Conservation (phyloP, 805 yeast species). For the Wickerhamomyces silvicola region DNA sequence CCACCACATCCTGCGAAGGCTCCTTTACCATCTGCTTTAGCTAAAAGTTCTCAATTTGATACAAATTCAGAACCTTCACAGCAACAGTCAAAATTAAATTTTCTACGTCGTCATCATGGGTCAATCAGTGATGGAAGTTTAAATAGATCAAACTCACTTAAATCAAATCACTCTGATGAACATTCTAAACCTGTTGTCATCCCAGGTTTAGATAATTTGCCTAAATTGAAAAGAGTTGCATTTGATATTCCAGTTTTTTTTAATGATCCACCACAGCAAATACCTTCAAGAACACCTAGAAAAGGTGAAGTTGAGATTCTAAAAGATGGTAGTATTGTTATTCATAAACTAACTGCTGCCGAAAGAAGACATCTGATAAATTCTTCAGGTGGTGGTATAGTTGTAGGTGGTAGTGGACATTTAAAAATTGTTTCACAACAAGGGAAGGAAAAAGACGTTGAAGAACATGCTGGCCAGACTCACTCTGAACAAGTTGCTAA, state of each 20-base stretch:
- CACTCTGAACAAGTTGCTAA: constrained; percentile 28
- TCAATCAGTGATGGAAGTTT: constrained; percentile 2
- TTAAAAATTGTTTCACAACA: constrained; percentile 34
- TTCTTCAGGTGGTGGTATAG: constrained; percentile 57
- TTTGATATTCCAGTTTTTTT: constrained; percentile 73
- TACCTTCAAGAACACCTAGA: constrained; percentile 80
- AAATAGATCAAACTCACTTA: constrained; percentile 8
- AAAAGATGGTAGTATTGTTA: constrained; percentile 45
- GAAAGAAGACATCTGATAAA: constrained; percentile 40
- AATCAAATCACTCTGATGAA: constrained; percentile 1
- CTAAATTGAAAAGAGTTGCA: constrained; percentile 53
- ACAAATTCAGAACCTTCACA: no score
- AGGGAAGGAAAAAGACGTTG: background rate
- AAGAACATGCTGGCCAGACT: constrained; percentile 1
- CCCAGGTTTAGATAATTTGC: constrained; percentile 37
- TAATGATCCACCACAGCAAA: constrained; percentile 90
- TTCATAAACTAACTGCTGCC: constrained; percentile 49
- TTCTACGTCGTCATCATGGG: constrained; percentile 7
- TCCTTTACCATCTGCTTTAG: constrained; percentile 42
- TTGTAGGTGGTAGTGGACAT: constrained; percentile 75
- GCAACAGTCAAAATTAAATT: constrained; percentile 4
- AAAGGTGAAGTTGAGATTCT: constrained; percentile 72
- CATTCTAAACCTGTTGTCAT: constrained; percentile 16
- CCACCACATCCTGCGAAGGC: constrained; percentile 47
- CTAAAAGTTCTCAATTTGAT: constrained; percentile 14